These are phyloP conservation scores for Thuidium tamariscinum DNA, from an alignment of 225 moss, liverwort and hornwort genomes.

Conservation along the genomic window DNA sequence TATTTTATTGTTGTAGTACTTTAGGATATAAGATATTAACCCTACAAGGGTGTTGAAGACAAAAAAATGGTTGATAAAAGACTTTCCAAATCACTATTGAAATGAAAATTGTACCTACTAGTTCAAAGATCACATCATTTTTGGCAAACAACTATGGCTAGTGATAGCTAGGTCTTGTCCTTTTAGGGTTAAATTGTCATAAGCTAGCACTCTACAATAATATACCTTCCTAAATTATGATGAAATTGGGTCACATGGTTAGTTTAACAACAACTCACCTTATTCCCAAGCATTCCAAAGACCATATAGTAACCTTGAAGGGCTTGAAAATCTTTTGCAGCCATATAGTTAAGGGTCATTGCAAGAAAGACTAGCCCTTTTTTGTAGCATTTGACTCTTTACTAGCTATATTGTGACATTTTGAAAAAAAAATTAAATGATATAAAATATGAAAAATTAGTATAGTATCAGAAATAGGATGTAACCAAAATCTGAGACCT, in stretches of 20 bases:
- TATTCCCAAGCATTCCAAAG: background rate
- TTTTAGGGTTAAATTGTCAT: background rate
- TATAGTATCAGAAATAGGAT: no score
- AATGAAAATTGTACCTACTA: background rate
- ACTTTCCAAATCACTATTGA: background rate
- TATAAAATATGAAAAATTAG: no score
- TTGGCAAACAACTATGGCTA: background rate
- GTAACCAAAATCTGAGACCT: no score
- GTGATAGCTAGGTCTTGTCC: background rate
- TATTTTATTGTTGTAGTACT: background rate
- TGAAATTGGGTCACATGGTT: background rate
- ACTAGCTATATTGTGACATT: no score
- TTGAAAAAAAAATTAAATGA: no score
- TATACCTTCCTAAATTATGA: background rate
- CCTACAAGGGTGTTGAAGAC: no score
- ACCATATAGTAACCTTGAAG: no score
- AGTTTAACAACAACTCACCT: background rate
- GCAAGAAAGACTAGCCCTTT: no score
- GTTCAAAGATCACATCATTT: background rate
- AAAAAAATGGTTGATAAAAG: fast-evolving
- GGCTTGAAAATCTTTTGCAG: no score
- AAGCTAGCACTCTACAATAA: background rate
- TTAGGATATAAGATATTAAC: background rate
- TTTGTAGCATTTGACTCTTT: no score
- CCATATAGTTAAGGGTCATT: no score